A percentile compares a stretch with the other conserved stretches of the same genome.
phyloP scores from a whole-genome alignment of 2,329 filamentous ascomycete species.

The Cladophialophora carrionii region DNA sequence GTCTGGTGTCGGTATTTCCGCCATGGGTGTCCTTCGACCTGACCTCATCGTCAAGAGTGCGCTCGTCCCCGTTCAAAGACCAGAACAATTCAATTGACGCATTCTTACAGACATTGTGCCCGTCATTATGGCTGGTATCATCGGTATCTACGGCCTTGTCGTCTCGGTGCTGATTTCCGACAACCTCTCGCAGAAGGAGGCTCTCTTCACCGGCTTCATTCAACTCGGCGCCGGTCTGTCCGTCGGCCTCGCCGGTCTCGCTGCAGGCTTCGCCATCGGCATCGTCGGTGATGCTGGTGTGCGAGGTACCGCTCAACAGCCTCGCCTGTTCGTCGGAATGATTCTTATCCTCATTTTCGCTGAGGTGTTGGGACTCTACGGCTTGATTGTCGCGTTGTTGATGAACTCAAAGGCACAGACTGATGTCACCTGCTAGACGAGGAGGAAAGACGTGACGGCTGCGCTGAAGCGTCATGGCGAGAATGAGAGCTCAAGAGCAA shows the following conservation, averaged over 20 bases:
- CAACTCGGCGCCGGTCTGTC: slow-evolving; percentile 81
- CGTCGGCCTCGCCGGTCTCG: slow-evolving; percentile 80
- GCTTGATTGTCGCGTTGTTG: slow-evolving; percentile 95
- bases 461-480: slow-evolving; percentile 29
- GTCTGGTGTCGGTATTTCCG: slow-evolving; percentile 96
- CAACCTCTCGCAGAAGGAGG: slow-evolving; percentile 70
- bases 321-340: slow-evolving; percentile 77
- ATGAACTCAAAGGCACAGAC: slow-evolving; percentile 94
- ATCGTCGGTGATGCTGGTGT: slow-evolving; percentile 69
- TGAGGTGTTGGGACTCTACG: slow-evolving; percentile 99
- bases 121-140: slow-evolving; percentile 99
- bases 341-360: slow-evolving; percentile 99
- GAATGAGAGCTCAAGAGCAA: neutral
- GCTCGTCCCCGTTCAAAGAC: slow-evolving; percentile 42
- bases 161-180: slow-evolving; percentile 86
- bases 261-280: slow-evolving; percentile 81
- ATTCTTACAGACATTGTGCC: slow-evolving; percentile 32
- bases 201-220: slow-evolving; percentile 81
- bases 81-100: slow-evolving; percentile 11
- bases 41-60: slow-evolving; percentile 99
- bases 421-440: slow-evolving; percentile 63
- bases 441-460: slow-evolving; percentile 28
- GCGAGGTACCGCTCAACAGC: slow-evolving; percentile 57
- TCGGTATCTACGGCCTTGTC: slow-evolving; percentile 96
- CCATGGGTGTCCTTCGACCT: slow-evolving; percentile 96